These are phyloP conservation scores for Ustilago nuda DNA, from an alignment of 1,284 basidiomycete species.

Conservation along the genomic window DNA sequence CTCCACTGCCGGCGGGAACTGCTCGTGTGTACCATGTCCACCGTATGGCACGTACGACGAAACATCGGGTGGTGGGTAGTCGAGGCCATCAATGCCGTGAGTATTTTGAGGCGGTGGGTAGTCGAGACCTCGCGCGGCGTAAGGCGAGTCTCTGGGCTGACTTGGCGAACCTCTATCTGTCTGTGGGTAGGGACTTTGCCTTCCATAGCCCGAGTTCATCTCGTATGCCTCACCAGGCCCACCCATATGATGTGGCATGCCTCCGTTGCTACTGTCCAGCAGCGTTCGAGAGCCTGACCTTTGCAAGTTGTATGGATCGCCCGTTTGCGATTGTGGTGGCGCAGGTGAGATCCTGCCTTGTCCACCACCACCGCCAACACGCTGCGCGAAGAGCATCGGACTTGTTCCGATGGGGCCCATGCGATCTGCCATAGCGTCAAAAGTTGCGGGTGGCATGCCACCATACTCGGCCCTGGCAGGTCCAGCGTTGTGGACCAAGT, in stretches of 20 bases:
- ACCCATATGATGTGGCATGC: conserved; percentile 19
- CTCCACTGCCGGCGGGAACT: conserved; percentile 16
- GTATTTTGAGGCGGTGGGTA: conserved; percentile 45
- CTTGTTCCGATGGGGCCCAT: conserved; percentile 62
- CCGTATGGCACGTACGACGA: conserved; percentile 40
- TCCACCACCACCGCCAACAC: conserved; percentile 20
- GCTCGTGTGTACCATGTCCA: conserved; percentile 14
- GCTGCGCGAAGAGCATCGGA: conserved; percentile 56
- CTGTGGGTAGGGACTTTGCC: conserved; percentile 24
- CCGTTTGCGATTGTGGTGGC: conserved; percentile 2
- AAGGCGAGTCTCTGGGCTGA: conserved; percentile 25
- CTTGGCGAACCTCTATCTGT: background rate
- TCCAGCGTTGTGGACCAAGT: conserved; percentile 54
- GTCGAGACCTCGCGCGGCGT: conserved; percentile 34
- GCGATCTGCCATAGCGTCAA: conserved; percentile 40
- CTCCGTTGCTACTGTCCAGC: conserved; percentile 36
- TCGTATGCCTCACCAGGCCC: conserved; percentile 12
- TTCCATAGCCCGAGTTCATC: conserved; percentile 21
- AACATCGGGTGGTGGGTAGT: conserved; percentile 45
- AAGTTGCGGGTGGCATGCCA: conserved; percentile 28
- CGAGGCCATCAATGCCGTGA: conserved; percentile 44
- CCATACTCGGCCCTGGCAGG: conserved; percentile 40
- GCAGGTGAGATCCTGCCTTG: conserved; percentile 21
- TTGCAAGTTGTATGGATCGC: conserved; percentile 20
- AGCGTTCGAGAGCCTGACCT: conserved; percentile 23